phyloP scores from a whole-genome alignment of 352 stramenopile genomes.

The Phytophthora niederhauseri region DNA sequence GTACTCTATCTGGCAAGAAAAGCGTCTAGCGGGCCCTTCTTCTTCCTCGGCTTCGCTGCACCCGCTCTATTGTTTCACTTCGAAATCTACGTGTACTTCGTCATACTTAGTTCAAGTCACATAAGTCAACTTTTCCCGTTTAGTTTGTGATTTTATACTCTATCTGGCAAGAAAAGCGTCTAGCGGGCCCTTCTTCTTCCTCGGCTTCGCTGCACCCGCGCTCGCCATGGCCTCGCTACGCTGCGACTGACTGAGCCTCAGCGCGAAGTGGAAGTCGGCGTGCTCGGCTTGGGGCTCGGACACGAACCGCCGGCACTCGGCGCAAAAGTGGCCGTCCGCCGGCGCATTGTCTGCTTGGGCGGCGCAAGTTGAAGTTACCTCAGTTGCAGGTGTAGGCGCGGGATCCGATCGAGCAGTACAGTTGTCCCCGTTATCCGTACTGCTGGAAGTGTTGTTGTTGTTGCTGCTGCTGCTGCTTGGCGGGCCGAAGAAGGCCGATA shows the following conservation, averaged over 20 bases:
- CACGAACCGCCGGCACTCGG: constrained; percentile 42
- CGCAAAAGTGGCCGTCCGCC: constrained; percentile 37
- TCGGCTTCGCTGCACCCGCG: constrained; percentile 2
- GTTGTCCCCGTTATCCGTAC: constrained; percentile 2
- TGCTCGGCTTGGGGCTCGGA: constrained; percentile 49
- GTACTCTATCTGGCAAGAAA: constrained; percentile 38
- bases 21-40: constrained; percentile 53
- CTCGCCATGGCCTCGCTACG: constrained; percentile 21
- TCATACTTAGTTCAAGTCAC: constrained; percentile 1
- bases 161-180: constrained; percentile 50
- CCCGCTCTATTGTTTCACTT: too few relatives aligned
- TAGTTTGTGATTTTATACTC: constrained; percentile 1
- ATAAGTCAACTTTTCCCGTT: too few relatives aligned
- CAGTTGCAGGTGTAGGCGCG: neutral
- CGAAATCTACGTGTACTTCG: too few relatives aligned
- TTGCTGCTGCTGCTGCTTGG: constrained; percentile 6
- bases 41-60: constrained; percentile 17
- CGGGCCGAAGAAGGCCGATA: constrained; percentile 59
- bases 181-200: constrained; percentile 47
- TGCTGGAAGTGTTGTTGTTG: neutral
- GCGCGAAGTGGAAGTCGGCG: constrained; percentile 63
- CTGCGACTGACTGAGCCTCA: constrained; percentile 46
- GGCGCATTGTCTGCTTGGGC: constrained; percentile 7
- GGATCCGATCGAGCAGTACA: neutral
- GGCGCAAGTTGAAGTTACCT: constrained; percentile 29